Evolutionary conservation across 495 filamentous ascomycete genomes (phyloP), one percentile per base, ranked within the genome.

Genomic region (Parathielavia appendiculata): DNA sequence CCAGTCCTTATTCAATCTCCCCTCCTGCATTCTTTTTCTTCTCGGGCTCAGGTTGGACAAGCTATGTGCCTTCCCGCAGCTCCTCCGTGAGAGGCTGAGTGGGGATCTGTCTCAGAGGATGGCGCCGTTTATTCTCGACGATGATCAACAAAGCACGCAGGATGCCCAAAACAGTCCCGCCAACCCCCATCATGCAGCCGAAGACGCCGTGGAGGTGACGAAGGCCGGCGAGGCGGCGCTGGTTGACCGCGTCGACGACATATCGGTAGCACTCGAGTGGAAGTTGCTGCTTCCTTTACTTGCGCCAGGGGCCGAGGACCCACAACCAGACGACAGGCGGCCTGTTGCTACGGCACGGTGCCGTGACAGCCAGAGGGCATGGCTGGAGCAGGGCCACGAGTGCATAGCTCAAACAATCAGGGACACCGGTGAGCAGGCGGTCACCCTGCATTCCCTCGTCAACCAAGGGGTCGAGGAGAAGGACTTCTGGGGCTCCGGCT

Each of bases 401-500:
- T 38, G 23, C 12, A 43, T 70, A 5, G 66, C 64, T 12, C 23
- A 60, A 26, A 62, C 62, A 0, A 69, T 70, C 58, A 45, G 56
- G 32, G 43, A 56, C 11, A 43, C 48, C 0, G 66, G 62, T 10
- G 51, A 62, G 36, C 36, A 49, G 1, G 66, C 68, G 11, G 60
- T 59, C 7, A 67, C 62, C 13, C 51, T 50, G 20, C 32, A 57
- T 20, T 38, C 48, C 20, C 64, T 70, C 45, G 20, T 45, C 5
- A 22, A 40, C 3, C n/a, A 35, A 10, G 52, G 51, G 0, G 30
- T 34, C 22, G 35, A 63, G 9, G 67, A 71, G 56, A 44, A 51
- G 20, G 47, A 66, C 13, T 65, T 60, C 30, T 71, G 69, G 69
- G 45, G 45, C 19, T 62, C 67, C 16, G 43, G 56, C 41, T 71